Percentiles rank a stretch among this genome's conserved stretches.
phyloP scores from a whole-genome alignment of 768 basidiomycete genomes.

The Galerina marginata region DNA sequence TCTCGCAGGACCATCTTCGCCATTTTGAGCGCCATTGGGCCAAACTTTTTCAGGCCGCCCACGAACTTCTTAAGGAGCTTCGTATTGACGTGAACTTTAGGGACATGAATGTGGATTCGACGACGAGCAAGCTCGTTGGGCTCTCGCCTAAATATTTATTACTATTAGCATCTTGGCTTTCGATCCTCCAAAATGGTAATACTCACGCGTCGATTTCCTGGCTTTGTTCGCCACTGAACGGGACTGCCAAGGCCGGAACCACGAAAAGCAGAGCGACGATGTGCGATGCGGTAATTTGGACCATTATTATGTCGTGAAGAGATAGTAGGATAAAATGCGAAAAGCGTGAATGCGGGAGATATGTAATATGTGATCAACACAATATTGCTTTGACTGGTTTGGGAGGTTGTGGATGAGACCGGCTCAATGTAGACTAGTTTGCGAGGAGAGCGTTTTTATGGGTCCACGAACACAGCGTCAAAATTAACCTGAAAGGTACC shows the following conservation, averaged over 20 bases:
- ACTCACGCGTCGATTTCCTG: conserved; percentile 2
- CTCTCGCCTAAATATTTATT: not conserved
- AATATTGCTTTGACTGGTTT: not conserved
- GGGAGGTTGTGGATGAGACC: not conserved
- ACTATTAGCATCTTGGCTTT: not conserved
- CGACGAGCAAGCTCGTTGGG: conserved; percentile 6
- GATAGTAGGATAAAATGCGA: not conserved
- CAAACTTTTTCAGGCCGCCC: not conserved
- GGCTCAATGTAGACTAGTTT: not conserved
- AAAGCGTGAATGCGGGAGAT: not conserved
- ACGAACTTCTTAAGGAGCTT: not conserved
- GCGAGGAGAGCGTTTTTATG: not conserved
- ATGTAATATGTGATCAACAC: conserved; percentile 8
- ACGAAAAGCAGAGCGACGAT: not conserved
- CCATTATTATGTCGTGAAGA: not conserved
- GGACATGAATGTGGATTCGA: conserved; percentile 1
- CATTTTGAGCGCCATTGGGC: not conserved
- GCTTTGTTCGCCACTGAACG: not conserved
- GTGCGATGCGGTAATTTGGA: not conserved
- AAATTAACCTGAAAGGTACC: no score
- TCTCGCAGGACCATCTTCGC: conserved; percentile 8
- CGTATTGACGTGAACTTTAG: not conserved
- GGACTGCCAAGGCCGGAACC: not conserved
- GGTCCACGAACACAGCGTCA: not conserved
- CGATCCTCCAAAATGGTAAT: not conserved